Percentiles rank a stretch among this genome's conserved stretches.
Evolutionary conservation across 805 yeast genomes (phyloP).

Genomic region (Metahyphopichia silvanorum): DNA sequence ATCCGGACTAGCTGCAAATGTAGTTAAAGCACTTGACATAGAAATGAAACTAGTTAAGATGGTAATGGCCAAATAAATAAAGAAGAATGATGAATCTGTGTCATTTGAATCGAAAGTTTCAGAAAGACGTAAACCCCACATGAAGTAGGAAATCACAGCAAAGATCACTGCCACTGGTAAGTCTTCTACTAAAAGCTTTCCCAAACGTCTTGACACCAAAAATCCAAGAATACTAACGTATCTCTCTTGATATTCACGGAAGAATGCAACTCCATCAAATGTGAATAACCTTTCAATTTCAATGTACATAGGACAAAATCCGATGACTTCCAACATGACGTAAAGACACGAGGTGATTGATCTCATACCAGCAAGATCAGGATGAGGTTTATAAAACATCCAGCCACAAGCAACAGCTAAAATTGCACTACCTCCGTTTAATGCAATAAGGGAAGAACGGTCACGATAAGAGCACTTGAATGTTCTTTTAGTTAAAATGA

Average conservation of each 20-base stretch:
- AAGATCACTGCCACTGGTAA: slow-evolving; percentile 57
- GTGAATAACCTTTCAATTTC: slow-evolving; percentile 39
- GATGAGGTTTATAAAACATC: slow-evolving; percentile 67
- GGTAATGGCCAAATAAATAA: slow-evolving; percentile 57
- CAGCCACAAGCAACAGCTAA: slow-evolving; percentile 70
- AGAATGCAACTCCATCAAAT: slow-evolving; percentile 33
- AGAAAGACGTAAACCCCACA: slow-evolving; percentile 62
- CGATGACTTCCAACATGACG: slow-evolving; percentile 36
- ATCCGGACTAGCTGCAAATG: slow-evolving; percentile 57
- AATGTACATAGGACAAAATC: slow-evolving; percentile 37
- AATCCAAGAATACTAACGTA: slow-evolving; percentile 67
- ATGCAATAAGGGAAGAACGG: slow-evolving; percentile 25
- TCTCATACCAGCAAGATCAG: slow-evolving; percentile 61
- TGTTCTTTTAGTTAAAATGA: slow-evolving; percentile 32
- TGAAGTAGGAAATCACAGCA: slow-evolving; percentile 63
- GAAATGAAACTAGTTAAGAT: slow-evolving; percentile 56
- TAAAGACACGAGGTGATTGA: slow-evolving; percentile 42
- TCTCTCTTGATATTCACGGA: slow-evolving; percentile 66
- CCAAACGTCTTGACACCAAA: slow-evolving; percentile 59
- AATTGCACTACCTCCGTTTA: slow-evolving; percentile 39
- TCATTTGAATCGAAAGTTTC: slow-evolving; percentile 10
- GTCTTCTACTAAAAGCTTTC: slow-evolving; percentile 69
- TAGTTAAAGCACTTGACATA: slow-evolving; percentile 50
- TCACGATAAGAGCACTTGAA: slow-evolving; percentile 33
- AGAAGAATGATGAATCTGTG: slow-evolving; percentile 44